phyloP scores from a whole-genome alignment of 495 filamentous ascomycete genomes.

The Penicillium simplicissimum region DNA sequence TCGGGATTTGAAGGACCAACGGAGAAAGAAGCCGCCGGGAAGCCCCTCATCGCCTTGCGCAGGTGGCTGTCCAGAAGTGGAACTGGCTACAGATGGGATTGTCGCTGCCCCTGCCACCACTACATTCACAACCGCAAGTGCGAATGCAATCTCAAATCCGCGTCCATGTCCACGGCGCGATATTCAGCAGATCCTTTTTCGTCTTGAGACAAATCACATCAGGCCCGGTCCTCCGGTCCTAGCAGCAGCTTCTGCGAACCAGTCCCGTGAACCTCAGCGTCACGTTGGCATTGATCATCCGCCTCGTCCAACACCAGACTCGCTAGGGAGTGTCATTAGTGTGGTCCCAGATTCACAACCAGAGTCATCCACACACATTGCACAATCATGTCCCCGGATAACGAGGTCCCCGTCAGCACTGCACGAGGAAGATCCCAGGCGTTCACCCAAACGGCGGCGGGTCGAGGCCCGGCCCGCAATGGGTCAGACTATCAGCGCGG shows the following conservation, averaged over 20 bases:
- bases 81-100: neutral
- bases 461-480: conserved; percentile 3
- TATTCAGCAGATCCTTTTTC: neutral
- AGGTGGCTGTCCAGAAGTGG: neutral
- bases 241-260: neutral
- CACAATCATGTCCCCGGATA: neutral
- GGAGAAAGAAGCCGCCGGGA: neutral
- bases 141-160: neutral
- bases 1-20: neutral
- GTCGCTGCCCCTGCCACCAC: neutral
- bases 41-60: neutral
- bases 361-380: conserved; percentile 3
- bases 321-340: conserved; percentile 46
- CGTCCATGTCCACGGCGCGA: conserved; percentile 2
- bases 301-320: conserved; percentile 23
- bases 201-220: conserved; percentile 7
- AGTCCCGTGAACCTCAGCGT: conserved; percentile 4
- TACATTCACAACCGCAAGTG: neutral
- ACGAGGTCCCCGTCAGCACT: neutral
- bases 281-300: neutral
- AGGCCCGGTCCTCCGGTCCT: conserved; percentile 5
- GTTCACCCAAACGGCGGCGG: conserved; percentile 28
- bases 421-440: conserved; percentile 1
- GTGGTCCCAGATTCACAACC: conserved; percentile 50
- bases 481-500: neutral